Evolutionary conservation across 495 filamentous ascomycete genomes (phyloP), one percentile per base, ranked within the genome.

Genomic region (Parmelia sp.): DNA sequence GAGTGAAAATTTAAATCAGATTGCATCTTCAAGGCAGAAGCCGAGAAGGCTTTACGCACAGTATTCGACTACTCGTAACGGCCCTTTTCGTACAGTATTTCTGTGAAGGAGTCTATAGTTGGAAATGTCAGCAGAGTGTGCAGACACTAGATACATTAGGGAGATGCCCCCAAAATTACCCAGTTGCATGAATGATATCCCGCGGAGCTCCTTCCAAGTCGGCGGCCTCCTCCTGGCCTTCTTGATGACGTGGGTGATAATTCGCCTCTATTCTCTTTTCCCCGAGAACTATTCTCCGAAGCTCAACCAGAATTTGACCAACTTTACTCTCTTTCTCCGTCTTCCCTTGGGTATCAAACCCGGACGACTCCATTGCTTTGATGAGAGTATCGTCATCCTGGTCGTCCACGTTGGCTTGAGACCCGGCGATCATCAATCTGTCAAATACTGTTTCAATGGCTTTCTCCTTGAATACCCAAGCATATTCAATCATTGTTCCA

Each of bases 381-480:
- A 67, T 42, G 4, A 74, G 58, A 15, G 58, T 56, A 27, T 69
- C 72, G 44, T 70, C 70, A 7, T 66, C 65, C 12, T 44, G 25
- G 2, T 25, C 29, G n/a, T 59, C 23, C 27, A 56, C n/a, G 27
- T n/a, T 56, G 31, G 58, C 37, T 40, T 35, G 58, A 27, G 49
- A 33, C 15, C 39, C 44, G 23, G 56, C 49, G 4, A 74, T 45
- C 25, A 66, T 45, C 51, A 74, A 60, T 58, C 62, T 69, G 39
- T 72, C 67, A 31, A 74, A 71, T 4, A 68, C 35, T 1, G 63
- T 70, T 40, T 74, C 73, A 33, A 74, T 71, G 19, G 71, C 69
- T 7, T 70, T 65, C 14, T 75, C 69, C 44, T 68, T 73, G 65
- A 74, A 74, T 9, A 69, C 60, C 72, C 72, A 73, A 19, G 25